These are phyloP conservation scores for Sutorius eximius DNA, from an alignment of 1,284 basidiomycete species.

Conservation along the genomic window DNA sequence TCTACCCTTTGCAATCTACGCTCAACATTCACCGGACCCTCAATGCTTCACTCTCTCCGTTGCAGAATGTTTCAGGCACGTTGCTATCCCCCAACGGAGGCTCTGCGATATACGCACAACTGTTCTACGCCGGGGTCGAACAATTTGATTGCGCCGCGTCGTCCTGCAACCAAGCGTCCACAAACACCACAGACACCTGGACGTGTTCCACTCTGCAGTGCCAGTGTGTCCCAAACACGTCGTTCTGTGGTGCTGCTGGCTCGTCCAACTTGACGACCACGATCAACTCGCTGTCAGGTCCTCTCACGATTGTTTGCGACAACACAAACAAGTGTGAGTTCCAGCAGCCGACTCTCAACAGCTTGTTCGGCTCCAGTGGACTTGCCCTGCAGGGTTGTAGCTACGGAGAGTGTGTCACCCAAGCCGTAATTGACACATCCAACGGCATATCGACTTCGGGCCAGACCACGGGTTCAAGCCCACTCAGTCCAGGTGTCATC, in stretches of 20 bases:
- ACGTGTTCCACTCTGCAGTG: slow-evolving; percentile 72
- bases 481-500: slow-evolving; percentile 77
- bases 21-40: slow-evolving; percentile 79
- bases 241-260: slow-evolving; percentile 68
- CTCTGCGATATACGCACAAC: slow-evolving; percentile 65
- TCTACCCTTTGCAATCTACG: slow-evolving; percentile 68
- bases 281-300: slow-evolving; percentile 60
- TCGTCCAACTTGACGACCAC: slow-evolving; percentile 52
- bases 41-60: slow-evolving; percentile 64
- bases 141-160: slow-evolving; percentile 80
- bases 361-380: slow-evolving; percentile 71
- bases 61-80: slow-evolving; percentile 48
- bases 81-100: slow-evolving; percentile 58
- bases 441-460: slow-evolving; percentile 34
- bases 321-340: slow-evolving; percentile 67
- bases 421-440: slow-evolving; percentile 67
- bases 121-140: slow-evolving; percentile 83
- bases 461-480: slow-evolving; percentile 32
- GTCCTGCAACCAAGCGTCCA: slow-evolving; percentile 62
- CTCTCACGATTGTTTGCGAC: slow-evolving; percentile 67
- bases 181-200: slow-evolving; percentile 51
- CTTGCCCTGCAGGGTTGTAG: slow-evolving; percentile 68
- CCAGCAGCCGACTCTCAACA: slow-evolving; percentile 64
- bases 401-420: slow-evolving; percentile 85
- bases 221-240: slow-evolving; percentile 64